Evolutionary conservation across 2,329 filamentous ascomycete species (phyloP), one percentile per base, ranked within the genome.

Genomic region (Sporothrix curviconia): DNA sequence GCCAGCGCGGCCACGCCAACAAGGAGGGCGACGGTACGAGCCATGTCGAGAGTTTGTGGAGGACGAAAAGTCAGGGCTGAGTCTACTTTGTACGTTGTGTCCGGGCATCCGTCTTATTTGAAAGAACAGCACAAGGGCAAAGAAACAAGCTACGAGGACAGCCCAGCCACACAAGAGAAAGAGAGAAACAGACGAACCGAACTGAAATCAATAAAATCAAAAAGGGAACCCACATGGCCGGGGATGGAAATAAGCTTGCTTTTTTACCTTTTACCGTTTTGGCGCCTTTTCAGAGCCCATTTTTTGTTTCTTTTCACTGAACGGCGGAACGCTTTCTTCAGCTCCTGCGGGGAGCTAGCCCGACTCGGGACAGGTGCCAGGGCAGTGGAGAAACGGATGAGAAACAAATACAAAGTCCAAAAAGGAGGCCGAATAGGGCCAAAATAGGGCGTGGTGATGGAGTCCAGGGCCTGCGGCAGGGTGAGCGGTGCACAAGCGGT

Each of bases 21-120:
- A n/a, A 59, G 55, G 11, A 59, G 28, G 14, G 51, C 43, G 17
- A 57, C n/a, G n/a, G n/a, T 24, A 28, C 46, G 37, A 28, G 44
- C 19, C 55, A 56, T 56, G 52, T 7, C n/a, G 14, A 47, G 7
- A 9, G 39, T 25, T 30, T 25, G 42, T 37, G 19, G 43, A 25
- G 14, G 37, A 17, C 19, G 17, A 8, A 22, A 28, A 19, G 8
- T 12, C 24, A 28, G 32, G 53, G 24, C 15, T 37, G 32, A 36
- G 14, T 11, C 4, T 24, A 54, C n/a, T 19, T n/a, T 34, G 19
- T 30, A 55, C 30, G 15, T 22, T 28, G 4, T 17, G 30, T 25
- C 14, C 22, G 46, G 46, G 46, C 30, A 36, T 47, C 42, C n/a
- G 19, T 17, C 8, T 22, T 19, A 12, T 36, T 25, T 28, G 22